Percentiles rank a stretch among this genome's conserved stretches.
Conservation (phyloP, 2,329 filamentous ascomycete species). For the Alternaria novae-zelandiae region DNA sequence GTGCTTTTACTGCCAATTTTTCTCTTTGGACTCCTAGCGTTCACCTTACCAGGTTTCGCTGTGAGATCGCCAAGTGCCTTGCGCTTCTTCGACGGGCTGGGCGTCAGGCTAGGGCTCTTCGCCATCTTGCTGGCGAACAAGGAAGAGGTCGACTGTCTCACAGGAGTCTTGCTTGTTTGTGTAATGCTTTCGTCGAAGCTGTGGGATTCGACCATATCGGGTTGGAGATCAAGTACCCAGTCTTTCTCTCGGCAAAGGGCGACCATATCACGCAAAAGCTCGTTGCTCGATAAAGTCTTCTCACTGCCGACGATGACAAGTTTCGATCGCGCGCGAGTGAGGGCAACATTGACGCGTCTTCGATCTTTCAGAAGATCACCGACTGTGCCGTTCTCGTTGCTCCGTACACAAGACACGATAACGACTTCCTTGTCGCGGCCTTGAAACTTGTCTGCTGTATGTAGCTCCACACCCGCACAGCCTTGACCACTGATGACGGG, state of each 20-base stretch:
- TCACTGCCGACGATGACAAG: constrained; percentile 85
- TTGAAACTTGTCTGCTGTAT: constrained; percentile 96
- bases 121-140: neutral
- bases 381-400: constrained; percentile 81
- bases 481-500: constrained; percentile 17
- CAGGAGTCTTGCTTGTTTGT: constrained; percentile 28
- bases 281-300: constrained; percentile 71
- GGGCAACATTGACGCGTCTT: constrained; percentile 92
- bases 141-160: neutral
- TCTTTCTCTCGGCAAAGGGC: constrained; percentile 74
- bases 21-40: constrained; percentile 22
- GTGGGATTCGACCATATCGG: constrained; percentile 70
- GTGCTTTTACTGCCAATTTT: constrained; percentile 27
- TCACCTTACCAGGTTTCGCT: constrained; percentile 8
- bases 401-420: constrained; percentile 84
- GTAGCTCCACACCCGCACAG: constrained; percentile 75
- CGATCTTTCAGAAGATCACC: constrained; percentile 91
- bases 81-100: constrained; percentile 44
- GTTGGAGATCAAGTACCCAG: constrained; percentile 81
- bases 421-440: constrained; percentile 94
- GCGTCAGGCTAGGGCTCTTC: constrained; percentile 12
- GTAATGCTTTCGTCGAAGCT: constrained; percentile 66
- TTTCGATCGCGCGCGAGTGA: constrained; percentile 92
- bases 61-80: constrained; percentile 36
- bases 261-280: constrained; percentile 79